Evolutionary conservation across 139 green algal species (phyloP), one percentile per base, ranked within the genome.

Genomic region (Gonium pectorale): DNA sequence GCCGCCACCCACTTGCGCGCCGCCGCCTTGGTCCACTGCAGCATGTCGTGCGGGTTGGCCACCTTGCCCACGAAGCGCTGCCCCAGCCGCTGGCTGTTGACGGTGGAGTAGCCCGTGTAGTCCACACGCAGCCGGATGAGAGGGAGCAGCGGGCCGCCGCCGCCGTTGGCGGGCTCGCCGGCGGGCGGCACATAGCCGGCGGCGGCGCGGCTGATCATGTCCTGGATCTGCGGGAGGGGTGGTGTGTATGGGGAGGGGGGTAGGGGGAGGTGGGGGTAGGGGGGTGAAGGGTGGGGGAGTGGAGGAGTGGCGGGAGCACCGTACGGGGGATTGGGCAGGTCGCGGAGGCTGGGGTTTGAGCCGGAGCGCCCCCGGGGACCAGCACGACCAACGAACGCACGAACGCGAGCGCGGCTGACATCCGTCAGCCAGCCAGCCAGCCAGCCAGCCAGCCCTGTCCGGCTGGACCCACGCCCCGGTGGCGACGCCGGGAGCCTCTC

Each of bases 21-120:
- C 27, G 81, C 24, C 13, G 88, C 77, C 90, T 99, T 99, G 67
- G 93, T 89, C 92, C 96, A 99, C 26, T 96, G 84, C 38, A 99
- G 84, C 29, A 99, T 95, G 86, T 99, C 97, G 44, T 98, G 90
- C 1, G 97, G 97, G 90, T 99, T 99, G 80, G 97, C 97, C 64
- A 99, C 96, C 86, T 96, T 95, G 80, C 94, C 96, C 43, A 99
- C 97, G 92, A 98, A 99, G 66, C 93, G 92, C 85, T 98, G 95
- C 4, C 96, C 97, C 90, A 99, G 98, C 33, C 94, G 91, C 87
- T 99, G 97, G 21, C 92, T 90, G 90, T 98, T 98, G 89, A 99
- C 97, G 80, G 97, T 99, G 74, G 89, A 91, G 90, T 98, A 99
- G 22, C 97, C 97, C 4, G 91, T 98, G 92, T 99, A 99, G 90